Base-by-base conservation (phyloP, 1,284 basidiomycete genomes). In the Termitomyces sp. region DNA sequence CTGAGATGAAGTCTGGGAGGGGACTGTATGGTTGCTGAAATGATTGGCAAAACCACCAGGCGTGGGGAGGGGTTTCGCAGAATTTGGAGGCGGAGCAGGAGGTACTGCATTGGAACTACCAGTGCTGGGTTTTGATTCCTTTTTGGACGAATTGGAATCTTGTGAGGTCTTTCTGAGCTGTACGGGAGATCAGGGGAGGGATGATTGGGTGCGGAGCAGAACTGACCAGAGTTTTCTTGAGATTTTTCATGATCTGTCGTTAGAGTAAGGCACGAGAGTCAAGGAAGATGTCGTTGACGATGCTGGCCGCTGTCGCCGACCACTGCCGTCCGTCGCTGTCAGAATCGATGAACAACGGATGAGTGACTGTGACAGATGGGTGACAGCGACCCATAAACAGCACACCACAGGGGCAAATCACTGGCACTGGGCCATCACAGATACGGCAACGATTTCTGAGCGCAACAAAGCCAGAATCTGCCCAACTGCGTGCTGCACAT, bases 221-320 rank as follows among this genome's bases (percentile, higher is more conserved):
- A 70, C 73, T 68, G 66, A 93, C 92, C 70, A 94, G 78, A 62
- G 87, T 87, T 77, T 93, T 94, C 82, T 90, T 93, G 68, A 95
- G 78, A 61, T 85, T 85, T 78, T 94, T 95, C 92, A 95, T 95
- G 57, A 58, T 61, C 38, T 55, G 48, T 53, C 55, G 56, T 59
- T 21, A 57, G 39, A n/a, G 33, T 42, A 30, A 45, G 52, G 46
- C 51, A 57, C 50, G 30, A 39, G 55, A 40, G 52, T 43, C 34
- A 46, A 53, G 51, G 50, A 45, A 40, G 51, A 30, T 36, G 46
- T 52, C 41, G 56, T 57, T 58, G 57, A 59, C 53, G 46, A 58
- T 56, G 44, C 49, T 60, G 56, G 55, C 36, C 59, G 50, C 51
- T 58, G 55, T 57, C 58, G 53, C 53, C 57, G 49, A 49, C 59